Percentiles rank a stretch among this genome's conserved stretches.
Evolutionary conservation across 345 rosid genomes (phyloP).

Genomic region (Orychophragmus violaceus): DNA sequence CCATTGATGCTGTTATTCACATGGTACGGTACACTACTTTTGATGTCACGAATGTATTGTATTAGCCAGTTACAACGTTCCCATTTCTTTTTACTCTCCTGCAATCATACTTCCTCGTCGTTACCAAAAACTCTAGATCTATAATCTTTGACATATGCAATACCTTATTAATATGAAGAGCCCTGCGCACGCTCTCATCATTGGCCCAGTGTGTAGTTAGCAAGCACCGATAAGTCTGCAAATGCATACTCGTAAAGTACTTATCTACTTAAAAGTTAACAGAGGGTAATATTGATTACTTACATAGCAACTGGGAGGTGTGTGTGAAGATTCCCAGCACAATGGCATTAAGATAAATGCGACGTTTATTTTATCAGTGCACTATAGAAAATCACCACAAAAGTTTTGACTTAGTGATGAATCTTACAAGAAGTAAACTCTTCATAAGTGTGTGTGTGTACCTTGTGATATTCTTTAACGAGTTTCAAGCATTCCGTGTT

Average conservation of each 20-base stretch:
- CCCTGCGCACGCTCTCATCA: slow-evolving; percentile 25
- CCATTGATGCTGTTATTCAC: slow-evolving; percentile 20
- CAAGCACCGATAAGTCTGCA: slow-evolving; percentile 7
- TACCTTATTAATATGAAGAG: slow-evolving; percentile 20
- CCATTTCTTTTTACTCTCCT: slow-evolving; percentile 24
- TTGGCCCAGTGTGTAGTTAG: slow-evolving; percentile 23
- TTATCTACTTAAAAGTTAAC: slow-evolving; percentile 22
- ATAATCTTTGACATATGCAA: background rate
- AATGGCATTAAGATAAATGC: background rate
- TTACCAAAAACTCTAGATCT: background rate
- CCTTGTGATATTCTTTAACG: slow-evolving; percentile 2
- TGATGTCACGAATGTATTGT: slow-evolving; percentile 13
- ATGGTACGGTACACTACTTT: slow-evolving; percentile 21
- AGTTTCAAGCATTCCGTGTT: slow-evolving; percentile 21
- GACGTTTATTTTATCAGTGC: background rate
- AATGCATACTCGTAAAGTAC: slow-evolving; percentile 7
- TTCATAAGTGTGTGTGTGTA: slow-evolving; percentile 27
- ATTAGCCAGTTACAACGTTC: background rate
- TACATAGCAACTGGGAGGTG: slow-evolving; percentile 19
- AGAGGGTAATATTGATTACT: slow-evolving; percentile 8
- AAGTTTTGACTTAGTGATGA: background rate
- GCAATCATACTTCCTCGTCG: background rate
- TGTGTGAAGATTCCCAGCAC: slow-evolving; percentile 27
- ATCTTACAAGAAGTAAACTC: background rate
- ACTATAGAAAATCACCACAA: background rate